Evolutionary conservation across 306 rosid species (phyloP), one percentile per base, ranked within the genome.

Genomic region (Corylus avellana): DNA sequence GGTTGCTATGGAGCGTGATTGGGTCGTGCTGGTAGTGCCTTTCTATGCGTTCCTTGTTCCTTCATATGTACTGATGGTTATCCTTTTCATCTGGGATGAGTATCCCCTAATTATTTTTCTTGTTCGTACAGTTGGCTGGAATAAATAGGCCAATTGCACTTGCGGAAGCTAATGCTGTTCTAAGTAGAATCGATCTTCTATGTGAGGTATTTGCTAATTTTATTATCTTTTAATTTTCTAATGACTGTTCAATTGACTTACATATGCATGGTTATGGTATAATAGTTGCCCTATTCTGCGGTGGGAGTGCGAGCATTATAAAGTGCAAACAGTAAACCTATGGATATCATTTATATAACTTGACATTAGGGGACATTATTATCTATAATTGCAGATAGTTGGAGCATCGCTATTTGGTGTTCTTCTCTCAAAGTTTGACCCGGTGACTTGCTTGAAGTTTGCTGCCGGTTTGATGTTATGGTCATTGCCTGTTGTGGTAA

Each of bases 1-100:
- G 46, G 94, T 96, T 82, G 91, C 99, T 67, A 88, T 91, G 86
- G 98, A 96, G 86, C 97, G 94, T 53, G 99, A 96, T 79, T 96
- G 97, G 99, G 99, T 96, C 75, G 97, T 96, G 84, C 81, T 90
- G 99, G 97, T 96, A 89, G 27, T 74, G 80, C 80, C 70, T 78
- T 83, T 84, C 76, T 59, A 37, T 72, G 37, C 48, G 59, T 81
- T 74, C 18, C 59, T 76, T 78, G 46, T 62, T 89, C 72, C 16
- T 84, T 85, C 54, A 73, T 44, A 47, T 56, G 22, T 62, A 54
- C 75, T 48, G 73, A 58, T 18, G 47, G 46, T 32, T 32, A 17
- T 56, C 6, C 13, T 76, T 55, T 18, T 35, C 58, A 49, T 77
- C 35, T 68, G 12, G 75, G 9, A 9, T 75, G 29, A 77, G 68